These are phyloP conservation scores for Leptosphaerulina australis DNA, from an alignment of 2,329 filamentous ascomycete genomes.

Conservation along the genomic window DNA sequence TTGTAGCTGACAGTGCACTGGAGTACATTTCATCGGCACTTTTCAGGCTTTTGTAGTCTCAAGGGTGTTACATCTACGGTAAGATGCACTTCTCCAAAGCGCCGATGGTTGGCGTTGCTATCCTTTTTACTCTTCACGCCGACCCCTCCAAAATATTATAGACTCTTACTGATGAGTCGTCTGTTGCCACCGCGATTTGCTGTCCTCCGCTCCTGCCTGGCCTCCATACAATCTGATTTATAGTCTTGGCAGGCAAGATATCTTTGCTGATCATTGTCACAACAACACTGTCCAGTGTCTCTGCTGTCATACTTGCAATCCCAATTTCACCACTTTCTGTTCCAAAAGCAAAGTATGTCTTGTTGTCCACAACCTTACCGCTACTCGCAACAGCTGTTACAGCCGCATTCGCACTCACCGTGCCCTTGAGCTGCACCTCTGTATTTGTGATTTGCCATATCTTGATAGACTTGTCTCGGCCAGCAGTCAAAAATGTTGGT, in stretches of 20 bases:
- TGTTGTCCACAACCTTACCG: background rate
- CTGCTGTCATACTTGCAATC: constrained; percentile 14
- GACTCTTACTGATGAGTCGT: constrained; percentile 51
- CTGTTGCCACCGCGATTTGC: constrained; percentile 50
- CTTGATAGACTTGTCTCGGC: constrained; percentile 82
- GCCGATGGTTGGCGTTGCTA: too few relatives aligned
- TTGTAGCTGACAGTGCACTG: too few relatives aligned
- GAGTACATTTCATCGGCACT: too few relatives aligned
- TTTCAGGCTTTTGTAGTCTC: too few relatives aligned
- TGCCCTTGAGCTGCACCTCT: constrained; percentile 32
- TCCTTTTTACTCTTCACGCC: background rate
- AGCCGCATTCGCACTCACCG: constrained; percentile 30
- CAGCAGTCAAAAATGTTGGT: constrained; percentile 79
- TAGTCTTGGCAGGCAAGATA: constrained; percentile 33
- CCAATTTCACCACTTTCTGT: constrained; percentile 41
- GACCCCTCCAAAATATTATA: constrained; percentile 26
- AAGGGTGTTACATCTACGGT: too few relatives aligned
- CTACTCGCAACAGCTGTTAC: constrained; percentile 42
- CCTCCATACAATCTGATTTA: constrained; percentile 46
- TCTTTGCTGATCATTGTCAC: constrained; percentile 23
- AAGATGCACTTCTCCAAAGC: too few relatives aligned
- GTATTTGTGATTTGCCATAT: constrained; percentile 56
- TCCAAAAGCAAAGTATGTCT: constrained; percentile 39
- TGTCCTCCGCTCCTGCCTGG: constrained; percentile 21
- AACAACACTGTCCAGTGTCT: constrained; percentile 23